Conservation (phyloP, 352 stramenopile genomes). For the Phytophthora idaei region DNA sequence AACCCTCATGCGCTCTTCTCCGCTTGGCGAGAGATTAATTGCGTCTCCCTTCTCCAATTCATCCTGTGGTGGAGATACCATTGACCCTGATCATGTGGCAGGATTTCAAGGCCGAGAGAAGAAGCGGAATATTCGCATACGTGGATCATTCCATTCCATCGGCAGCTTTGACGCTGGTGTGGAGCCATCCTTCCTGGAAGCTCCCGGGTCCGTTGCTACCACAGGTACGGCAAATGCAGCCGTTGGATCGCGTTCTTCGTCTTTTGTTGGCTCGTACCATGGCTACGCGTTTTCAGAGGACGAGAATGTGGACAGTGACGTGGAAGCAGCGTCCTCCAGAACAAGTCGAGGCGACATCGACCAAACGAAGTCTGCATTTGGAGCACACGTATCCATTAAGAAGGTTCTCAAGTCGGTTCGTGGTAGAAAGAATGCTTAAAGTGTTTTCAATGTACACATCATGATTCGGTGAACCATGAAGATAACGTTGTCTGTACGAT, state of each 20-base stretch:
- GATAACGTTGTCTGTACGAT: constrained; percentile 18
- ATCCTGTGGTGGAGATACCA: constrained; percentile 20
- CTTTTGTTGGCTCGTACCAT: constrained; percentile 48
- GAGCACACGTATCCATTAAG: constrained; percentile 38
- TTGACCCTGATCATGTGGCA: constrained; percentile 21
- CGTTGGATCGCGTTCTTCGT: constrained; percentile 14
- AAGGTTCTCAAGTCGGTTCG: constrained; percentile 85
- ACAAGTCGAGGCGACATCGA: constrained; percentile 18
- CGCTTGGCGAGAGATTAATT: constrained; percentile 67
- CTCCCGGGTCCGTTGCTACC: constrained; percentile 16
- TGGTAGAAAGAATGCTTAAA: constrained; percentile 67
- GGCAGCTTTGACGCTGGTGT: constrained; percentile 20
- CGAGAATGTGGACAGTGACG: constrained; percentile 73
- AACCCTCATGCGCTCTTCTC: constrained; percentile 59
- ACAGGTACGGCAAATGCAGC: constrained; percentile 14
- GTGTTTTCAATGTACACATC: constrained; percentile 18
- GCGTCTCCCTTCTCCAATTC: constrained; percentile 25
- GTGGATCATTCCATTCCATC: constrained; percentile 57
- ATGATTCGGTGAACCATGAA: constrained; percentile 10
- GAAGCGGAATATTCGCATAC: constrained; percentile 52
- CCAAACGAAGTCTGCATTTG: constrained; percentile 25
- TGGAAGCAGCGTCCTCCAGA: constrained; percentile 52
- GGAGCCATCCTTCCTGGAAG: constrained; percentile 29
- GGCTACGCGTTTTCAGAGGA: constrained; percentile 85
- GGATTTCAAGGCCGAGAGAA: constrained; percentile 26